These are phyloP conservation scores for Hysterangium stoloniferum DNA, from an alignment of 768 basidiomycete genomes.

Conservation along the genomic window DNA sequence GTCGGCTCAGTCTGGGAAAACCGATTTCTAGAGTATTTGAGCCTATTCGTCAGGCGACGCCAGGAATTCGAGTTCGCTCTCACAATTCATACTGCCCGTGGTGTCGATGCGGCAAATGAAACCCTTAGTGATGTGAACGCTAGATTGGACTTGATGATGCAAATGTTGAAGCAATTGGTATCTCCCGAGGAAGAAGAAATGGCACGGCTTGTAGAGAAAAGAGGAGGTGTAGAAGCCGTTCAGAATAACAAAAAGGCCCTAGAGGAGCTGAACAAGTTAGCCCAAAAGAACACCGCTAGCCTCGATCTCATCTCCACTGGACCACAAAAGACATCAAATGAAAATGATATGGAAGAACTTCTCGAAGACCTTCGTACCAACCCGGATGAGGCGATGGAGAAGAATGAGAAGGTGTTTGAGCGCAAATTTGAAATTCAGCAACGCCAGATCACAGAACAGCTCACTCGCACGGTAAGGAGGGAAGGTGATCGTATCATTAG, in stretches of 20 bases:
- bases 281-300: no score
- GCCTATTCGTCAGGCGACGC: constrained; percentile 19
- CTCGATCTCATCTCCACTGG: no score
- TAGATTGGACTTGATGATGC: not conserved
- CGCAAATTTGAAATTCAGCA: constrained; percentile 34
- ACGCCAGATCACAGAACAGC: constrained; percentile 30
- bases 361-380: constrained; percentile 15
- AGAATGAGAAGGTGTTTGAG: constrained; percentile 38
- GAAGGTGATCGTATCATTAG: constrained; percentile 33
- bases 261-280: no score
- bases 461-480: constrained; percentile 28
- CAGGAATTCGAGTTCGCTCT: constrained; percentile 24
- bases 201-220: not conserved
- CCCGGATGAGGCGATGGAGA: constrained; percentile 24
- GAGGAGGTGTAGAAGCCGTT: not conserved
- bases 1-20: constrained; percentile 36
- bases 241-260: not conserved
- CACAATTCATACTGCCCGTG: constrained; percentile 20
- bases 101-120: constrained; percentile 17
- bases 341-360: constrained; percentile 21
- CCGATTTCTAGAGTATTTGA: constrained; percentile 25
- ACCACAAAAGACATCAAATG: no score
- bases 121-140: constrained; percentile 13
- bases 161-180: constrained; percentile 8
- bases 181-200: constrained; percentile 9